Conservation (phyloP, 2,329 filamentous ascomycete species). For the Didymella glomerata region DNA sequence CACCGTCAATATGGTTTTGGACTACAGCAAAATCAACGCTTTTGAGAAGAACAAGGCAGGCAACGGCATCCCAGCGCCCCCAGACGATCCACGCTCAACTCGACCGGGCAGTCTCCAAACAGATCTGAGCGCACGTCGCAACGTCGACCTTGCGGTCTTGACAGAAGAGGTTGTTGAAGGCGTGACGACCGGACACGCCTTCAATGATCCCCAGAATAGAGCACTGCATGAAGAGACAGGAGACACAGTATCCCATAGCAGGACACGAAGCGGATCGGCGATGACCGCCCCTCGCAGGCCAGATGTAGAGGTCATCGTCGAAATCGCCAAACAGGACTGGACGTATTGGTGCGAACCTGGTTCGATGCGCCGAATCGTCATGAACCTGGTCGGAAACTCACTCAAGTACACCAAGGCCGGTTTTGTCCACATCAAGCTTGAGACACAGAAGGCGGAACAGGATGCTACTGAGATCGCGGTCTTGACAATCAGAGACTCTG, state of each 20-base stretch:
- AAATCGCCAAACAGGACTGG: conserved; percentile 54
- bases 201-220: conserved; percentile 37
- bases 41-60: conserved; percentile 45
- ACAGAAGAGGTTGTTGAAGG: conserved; percentile 63
- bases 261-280: not conserved
- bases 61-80: not conserved
- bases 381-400: conserved; percentile 37
- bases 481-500: conserved; percentile 44
- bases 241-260: not conserved
- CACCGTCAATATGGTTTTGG: conserved; percentile 39
- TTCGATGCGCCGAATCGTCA: conserved; percentile 31
- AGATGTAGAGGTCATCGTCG: conserved; percentile 55
- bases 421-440: conserved; percentile 31
- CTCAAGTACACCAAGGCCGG: conserved; percentile 33
- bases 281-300: conserved; percentile 10
- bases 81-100: not conserved
- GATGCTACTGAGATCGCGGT: conserved; percentile 40
- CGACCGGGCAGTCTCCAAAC: conserved; percentile 29
- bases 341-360: conserved; percentile 27
- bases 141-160: conserved; percentile 56
- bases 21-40: conserved; percentile 32
- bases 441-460: conserved; percentile 54
- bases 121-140: conserved; percentile 44
- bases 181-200: conserved; percentile 58
- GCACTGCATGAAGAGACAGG: not conserved